phyloP scores from a whole-genome alignment of 2,329 filamentous ascomycete genomes.

The Neonectria punicea region DNA sequence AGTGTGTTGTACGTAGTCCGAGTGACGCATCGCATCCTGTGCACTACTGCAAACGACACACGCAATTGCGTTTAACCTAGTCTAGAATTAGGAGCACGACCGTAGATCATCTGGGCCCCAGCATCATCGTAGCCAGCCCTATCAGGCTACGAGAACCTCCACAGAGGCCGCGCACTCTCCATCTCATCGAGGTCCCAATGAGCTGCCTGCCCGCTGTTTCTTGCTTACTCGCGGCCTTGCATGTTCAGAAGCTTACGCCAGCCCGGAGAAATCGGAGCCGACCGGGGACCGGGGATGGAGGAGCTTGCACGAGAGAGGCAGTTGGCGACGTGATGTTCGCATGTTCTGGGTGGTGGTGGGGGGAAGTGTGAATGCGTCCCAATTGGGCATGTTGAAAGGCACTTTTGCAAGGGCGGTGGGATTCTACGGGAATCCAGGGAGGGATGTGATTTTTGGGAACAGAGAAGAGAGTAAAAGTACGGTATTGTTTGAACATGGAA shows the following conservation, averaged over 20 bases:
- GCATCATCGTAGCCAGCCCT: not conserved
- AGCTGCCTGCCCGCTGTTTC: no score
- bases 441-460: not conserved
- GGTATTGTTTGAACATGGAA: not conserved
- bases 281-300: not conserved
- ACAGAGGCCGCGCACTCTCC: not conserved
- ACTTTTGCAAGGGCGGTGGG: constrained; percentile 33
- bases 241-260: constrained; percentile 5
- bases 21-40: not conserved
- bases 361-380: constrained; percentile 4
- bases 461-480: no score
- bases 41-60: not conserved
- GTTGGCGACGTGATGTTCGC: constrained; percentile 8
- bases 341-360: constrained; percentile 16
- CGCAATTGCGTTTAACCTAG: not conserved
- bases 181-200: not conserved
- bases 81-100: not conserved
- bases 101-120: not conserved
- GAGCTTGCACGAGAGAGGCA: constrained; percentile 30
- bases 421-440: constrained; percentile 1
- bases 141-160: not conserved
- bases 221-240: constrained; percentile 7
- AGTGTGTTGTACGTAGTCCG: not conserved
- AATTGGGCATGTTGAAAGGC: constrained; percentile 9
- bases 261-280: not conserved